Conservation (phyloP, 805 yeast species). For the Ascoidea asiatica region DNA sequence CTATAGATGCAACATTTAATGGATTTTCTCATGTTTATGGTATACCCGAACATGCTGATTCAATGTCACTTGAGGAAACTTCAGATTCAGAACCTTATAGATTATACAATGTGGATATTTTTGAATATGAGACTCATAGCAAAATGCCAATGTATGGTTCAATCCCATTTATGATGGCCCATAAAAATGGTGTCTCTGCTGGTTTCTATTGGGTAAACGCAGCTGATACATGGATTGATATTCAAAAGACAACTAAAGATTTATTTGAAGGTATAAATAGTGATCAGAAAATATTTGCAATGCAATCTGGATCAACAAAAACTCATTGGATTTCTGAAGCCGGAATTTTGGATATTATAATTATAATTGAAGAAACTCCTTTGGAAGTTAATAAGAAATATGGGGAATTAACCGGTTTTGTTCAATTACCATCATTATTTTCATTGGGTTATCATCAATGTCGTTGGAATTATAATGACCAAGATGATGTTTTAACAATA, state of each 20-base stretch:
- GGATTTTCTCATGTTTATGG: slow-evolving; percentile 66
- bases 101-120: slow-evolving; percentile 84
- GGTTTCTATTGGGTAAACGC: slow-evolving; percentile 89
- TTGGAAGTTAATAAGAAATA: slow-evolving; percentile 43
- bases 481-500: slow-evolving; percentile 69
- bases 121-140: slow-evolving; percentile 79
- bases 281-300: slow-evolving; percentile 10
- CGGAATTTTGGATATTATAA: slow-evolving; percentile 67
- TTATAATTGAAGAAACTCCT: slow-evolving; percentile 51
- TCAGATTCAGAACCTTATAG: slow-evolving; percentile 58
- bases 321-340: slow-evolving; percentile 94
- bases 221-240: slow-evolving; percentile 86
- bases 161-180: slow-evolving; percentile 76
- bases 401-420: slow-evolving; percentile 58
- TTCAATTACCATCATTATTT: slow-evolving; percentile 62
- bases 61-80: slow-evolving; percentile 64
- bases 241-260: slow-evolving; percentile 26
- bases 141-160: slow-evolving; percentile 90
- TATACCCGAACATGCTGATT: slow-evolving; percentile 94
- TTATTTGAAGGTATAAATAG: slow-evolving; percentile 15
- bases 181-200: slow-evolving; percentile 38
- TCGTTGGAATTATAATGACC: slow-evolving; percentile 93
- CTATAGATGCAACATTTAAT: slow-evolving; percentile 55
- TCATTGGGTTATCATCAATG: slow-evolving; percentile 91
- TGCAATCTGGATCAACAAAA: slow-evolving; percentile 16